Percentiles rank a stretch among this genome's conserved stretches.
Evolutionary conservation across 306 rosid genomes (phyloP).

Genomic region (Astragalus membranaceus): DNA sequence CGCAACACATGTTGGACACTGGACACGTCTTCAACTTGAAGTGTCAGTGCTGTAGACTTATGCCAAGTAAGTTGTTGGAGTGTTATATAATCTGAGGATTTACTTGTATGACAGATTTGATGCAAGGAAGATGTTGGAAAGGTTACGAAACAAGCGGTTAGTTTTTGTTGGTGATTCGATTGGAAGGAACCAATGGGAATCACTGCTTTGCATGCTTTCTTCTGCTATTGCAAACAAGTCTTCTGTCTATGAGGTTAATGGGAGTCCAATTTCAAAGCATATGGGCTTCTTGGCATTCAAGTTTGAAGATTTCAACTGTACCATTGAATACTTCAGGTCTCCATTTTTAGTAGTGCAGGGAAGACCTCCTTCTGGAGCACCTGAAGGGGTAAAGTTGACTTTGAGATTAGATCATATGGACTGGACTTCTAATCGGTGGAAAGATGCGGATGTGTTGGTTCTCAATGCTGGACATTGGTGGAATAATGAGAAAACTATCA

Average conservation of each 20-base stretch:
- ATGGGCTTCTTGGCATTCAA: conserved; percentile 68
- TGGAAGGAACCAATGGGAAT: conserved; percentile 96
- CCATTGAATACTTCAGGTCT: conserved; percentile 80
- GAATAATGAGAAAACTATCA: conserved; percentile 66
- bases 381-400: conserved; percentile 45
- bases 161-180: conserved; percentile 90
- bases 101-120: conserved; percentile 52
- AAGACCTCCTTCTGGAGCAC: conserved; percentile 57
- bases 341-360: conserved; percentile 80
- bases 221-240: conserved; percentile 48
- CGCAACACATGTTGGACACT: too few species aligned
- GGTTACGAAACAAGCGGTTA: conserved; percentile 52
- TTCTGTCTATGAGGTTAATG: conserved; percentile 61
- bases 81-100: conserved; percentile 13
- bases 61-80: neutral
- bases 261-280: conserved; percentile 76
- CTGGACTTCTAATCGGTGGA: conserved; percentile 65
- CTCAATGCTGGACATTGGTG: conserved; percentile 96
- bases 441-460: conserved; percentile 66
- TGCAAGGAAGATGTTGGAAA: conserved; percentile 68
- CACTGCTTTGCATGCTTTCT: conserved; percentile 86
- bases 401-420: conserved; percentile 68
- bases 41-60: too few species aligned
- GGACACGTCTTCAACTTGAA: too few species aligned
- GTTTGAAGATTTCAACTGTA: conserved; percentile 78